phyloP scores from a whole-genome alignment of 2,329 filamentous ascomycete genomes.

The Penicillium sp. region DNA sequence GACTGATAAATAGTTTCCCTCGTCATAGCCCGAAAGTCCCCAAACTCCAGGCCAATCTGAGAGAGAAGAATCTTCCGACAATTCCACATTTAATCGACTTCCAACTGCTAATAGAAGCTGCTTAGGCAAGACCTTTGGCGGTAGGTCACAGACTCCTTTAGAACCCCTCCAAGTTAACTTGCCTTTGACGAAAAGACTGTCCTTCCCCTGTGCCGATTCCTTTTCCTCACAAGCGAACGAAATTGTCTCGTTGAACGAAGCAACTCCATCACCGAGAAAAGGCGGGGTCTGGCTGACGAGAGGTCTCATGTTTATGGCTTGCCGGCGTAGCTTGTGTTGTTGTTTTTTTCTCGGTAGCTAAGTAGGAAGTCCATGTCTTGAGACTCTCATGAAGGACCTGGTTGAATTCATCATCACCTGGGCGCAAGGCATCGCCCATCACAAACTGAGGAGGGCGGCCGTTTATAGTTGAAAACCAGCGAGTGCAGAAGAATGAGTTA shows the following conservation, averaged over 20 bases:
- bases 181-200: slow-evolving; percentile 14
- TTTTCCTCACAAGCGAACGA: slow-evolving; percentile 20
- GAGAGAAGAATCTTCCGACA: too few species aligned
- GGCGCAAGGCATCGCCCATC: too few species aligned
- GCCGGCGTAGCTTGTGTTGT: slow-evolving; percentile 4
- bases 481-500: too few species aligned
- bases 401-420: background rate
- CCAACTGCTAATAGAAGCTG: too few species aligned
- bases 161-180: background rate
- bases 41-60: too few species aligned
- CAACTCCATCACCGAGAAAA: slow-evolving; percentile 17
- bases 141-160: too few species aligned
- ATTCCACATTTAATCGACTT: too few species aligned
- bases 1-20: too few species aligned
- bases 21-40: too few species aligned
- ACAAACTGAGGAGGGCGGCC: too few species aligned
- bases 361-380: slow-evolving; percentile 17
- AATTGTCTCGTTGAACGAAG: slow-evolving; percentile 1
- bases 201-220: background rate
- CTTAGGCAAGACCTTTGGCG: too few species aligned
- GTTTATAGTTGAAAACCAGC: too few species aligned
- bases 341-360: slow-evolving; percentile 11
- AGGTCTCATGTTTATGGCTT: slow-evolving; percentile 14
- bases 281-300: slow-evolving; percentile 15
- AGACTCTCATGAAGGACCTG: slow-evolving; percentile 18